A percentile compares a stretch with the other conserved stretches of the same genome.
These are phyloP conservation scores for Saccharomyces hybrid DNA, from an alignment of 1,139 yeast species.

Conservation along the genomic window DNA sequence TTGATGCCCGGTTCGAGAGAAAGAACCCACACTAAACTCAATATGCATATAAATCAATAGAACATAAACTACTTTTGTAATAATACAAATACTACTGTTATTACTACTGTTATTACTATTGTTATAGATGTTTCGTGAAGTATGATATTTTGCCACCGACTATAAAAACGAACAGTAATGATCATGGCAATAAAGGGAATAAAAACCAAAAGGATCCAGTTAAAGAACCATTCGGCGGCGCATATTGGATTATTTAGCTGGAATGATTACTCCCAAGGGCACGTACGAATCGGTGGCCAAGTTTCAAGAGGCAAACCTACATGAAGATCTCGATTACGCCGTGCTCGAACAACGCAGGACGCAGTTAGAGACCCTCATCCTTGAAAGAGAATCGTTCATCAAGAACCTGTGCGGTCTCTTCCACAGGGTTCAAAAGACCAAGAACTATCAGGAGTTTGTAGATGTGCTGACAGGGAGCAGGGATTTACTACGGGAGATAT, in stretches of 20 bases:
- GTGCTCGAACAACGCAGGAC: conserved; percentile 19
- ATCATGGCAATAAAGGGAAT: too few species aligned
- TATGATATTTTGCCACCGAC: background rate
- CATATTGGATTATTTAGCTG: background rate
- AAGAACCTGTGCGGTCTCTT: conserved; percentile 25
- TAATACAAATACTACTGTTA: too few species aligned
- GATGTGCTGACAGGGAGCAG: conserved; percentile 24
- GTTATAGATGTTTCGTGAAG: background rate
- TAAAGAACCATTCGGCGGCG: background rate
- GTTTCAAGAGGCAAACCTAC: conserved; percentile 22
- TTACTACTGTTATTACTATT: too few species aligned
- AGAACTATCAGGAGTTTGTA: conserved; percentile 29
- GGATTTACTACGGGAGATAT: conserved; percentile 24
- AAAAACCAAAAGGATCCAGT: too few species aligned
- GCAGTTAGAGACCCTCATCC: conserved; percentile 17
- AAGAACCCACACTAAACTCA: conserved; percentile 45
- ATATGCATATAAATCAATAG: too few species aligned
- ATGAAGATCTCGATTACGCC: conserved; percentile 20
- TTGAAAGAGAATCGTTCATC: conserved; percentile 17
- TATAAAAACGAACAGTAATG: background rate
- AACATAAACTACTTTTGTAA: background rate
- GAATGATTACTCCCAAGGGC: conserved; percentile 10
- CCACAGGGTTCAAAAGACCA: conserved; percentile 23
- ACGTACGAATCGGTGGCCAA: conserved; percentile 11
- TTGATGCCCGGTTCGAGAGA: conserved; percentile 64